phyloP scores from a whole-genome alignment of 2,329 filamentous ascomycete genomes.

The Blumeriella jaapii region DNA sequence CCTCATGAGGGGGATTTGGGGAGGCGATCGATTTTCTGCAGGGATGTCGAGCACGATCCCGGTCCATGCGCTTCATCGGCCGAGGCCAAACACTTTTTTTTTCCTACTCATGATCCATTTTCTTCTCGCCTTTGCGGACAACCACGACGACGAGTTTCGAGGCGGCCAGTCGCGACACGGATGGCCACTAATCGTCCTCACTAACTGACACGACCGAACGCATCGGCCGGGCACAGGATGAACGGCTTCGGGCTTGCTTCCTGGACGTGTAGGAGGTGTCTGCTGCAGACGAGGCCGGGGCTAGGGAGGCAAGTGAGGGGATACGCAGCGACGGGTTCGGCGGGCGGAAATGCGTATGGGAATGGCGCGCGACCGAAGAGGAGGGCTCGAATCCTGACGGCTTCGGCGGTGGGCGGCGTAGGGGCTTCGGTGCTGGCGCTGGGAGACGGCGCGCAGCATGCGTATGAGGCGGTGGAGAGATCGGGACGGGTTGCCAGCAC shows the following conservation, averaged over 20 bases:
- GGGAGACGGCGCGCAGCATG: slow-evolving; percentile 61
- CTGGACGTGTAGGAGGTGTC: slow-evolving; percentile 24
- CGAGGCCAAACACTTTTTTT: slow-evolving; percentile 2
- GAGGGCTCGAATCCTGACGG: slow-evolving; percentile 13
- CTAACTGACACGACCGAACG: no score
- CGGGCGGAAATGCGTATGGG: slow-evolving; percentile 5
- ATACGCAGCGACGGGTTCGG: slow-evolving; percentile 5
- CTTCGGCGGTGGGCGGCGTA: slow-evolving; percentile 18
- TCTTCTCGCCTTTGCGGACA: background rate
- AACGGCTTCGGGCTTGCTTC: slow-evolving; percentile 13
- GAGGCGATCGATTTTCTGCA: background rate
- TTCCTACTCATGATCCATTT: background rate
- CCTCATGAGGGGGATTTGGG: no score
- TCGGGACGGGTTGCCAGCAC: slow-evolving; percentile 67
- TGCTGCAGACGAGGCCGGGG: slow-evolving; percentile 8
- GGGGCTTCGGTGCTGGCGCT: slow-evolving; percentile 35
- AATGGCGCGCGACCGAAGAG: slow-evolving; percentile 8
- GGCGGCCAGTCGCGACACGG: no score
- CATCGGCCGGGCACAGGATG: slow-evolving; percentile 16
- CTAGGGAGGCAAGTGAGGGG: slow-evolving; percentile 3
- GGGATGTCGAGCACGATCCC: slow-evolving; percentile 1
- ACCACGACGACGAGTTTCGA: no score
- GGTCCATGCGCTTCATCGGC: slow-evolving; percentile 6
- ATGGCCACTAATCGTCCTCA: no score
- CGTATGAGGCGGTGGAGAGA: slow-evolving; percentile 63